A percentile compares a stretch with the other conserved stretches of the same genome.
Conservation (phyloP, 2,329 filamentous ascomycete species). For the Ciborinia camelliae region DNA sequence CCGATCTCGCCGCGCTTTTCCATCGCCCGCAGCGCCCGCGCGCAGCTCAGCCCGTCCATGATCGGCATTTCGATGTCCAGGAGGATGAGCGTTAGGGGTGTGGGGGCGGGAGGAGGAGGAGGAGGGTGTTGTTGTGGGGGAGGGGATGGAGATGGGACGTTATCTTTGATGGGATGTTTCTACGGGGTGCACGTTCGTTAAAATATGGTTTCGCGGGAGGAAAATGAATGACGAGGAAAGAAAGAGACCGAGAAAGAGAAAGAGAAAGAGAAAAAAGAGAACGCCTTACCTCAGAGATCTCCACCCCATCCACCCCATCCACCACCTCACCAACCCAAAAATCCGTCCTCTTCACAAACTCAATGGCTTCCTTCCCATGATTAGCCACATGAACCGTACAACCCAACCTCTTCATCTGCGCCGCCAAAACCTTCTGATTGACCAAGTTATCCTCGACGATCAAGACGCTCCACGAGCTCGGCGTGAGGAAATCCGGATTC, state of each 20-base stretch:
- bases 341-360: slow-evolving; percentile 32
- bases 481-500: not conserved
- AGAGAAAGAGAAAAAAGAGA: too few species aligned
- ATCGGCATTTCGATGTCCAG: slow-evolving; percentile 83
- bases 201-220: too few species aligned
- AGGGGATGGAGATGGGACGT: too few species aligned
- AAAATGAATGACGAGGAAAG: too few species aligned
- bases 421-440: slow-evolving; percentile 56
- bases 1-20: slow-evolving; percentile 56
- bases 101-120: not conserved
- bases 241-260: not conserved
- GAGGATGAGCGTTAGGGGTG: slow-evolving; percentile 50
- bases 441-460: slow-evolving; percentile 60
- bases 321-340: slow-evolving; percentile 43
- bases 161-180: too few species aligned
- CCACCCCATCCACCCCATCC: slow-evolving; percentile 33
- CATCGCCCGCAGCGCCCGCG: slow-evolving; percentile 62
- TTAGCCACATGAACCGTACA: slow-evolving; percentile 48
- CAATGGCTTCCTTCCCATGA: slow-evolving; percentile 54
- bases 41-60: slow-evolving; percentile 75
- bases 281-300: slow-evolving; percentile 50
- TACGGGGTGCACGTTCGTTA: too few species aligned
- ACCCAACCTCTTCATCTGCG: slow-evolving; percentile 47
- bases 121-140: too few species aligned
- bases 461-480: slow-evolving; percentile 39